These are phyloP conservation scores for Cyberlindnera veronae DNA, from an alignment of 805 yeast species.

Conservation along the genomic window DNA sequence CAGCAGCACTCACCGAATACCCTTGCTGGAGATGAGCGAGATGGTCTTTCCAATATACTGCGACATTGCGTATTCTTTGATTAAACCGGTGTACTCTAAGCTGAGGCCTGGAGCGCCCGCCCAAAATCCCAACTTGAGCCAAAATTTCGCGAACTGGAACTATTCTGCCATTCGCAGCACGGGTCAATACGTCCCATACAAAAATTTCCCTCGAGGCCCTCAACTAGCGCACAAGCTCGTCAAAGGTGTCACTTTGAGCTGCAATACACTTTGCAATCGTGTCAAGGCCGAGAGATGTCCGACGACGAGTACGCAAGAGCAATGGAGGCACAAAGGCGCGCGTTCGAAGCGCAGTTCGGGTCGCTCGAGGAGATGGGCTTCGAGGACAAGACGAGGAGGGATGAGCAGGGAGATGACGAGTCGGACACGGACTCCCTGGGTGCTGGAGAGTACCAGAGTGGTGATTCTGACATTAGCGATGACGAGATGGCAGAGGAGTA, in stretches of 20 bases:
- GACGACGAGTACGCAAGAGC: constrained; percentile 15
- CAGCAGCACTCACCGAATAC: constrained; percentile 45
- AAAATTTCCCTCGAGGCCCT: not conserved
- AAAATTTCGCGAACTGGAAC: not conserved
- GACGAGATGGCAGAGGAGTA: constrained; percentile 25
- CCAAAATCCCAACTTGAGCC: not conserved
- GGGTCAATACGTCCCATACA: not conserved
- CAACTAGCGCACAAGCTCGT: not conserved
- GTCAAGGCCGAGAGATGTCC: not conserved
- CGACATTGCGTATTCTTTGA: constrained; percentile 53
- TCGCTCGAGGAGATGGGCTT: constrained; percentile 51
- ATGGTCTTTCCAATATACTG: constrained; percentile 90
- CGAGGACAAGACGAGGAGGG: constrained; percentile 39
- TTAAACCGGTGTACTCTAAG: not conserved
- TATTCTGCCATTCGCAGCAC: not conserved
- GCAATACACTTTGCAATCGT: not conserved
- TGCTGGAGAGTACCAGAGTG: constrained; percentile 18
- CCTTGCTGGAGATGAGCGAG: constrained; percentile 72
- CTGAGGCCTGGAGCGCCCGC: not conserved
- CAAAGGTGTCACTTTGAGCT: not conserved
- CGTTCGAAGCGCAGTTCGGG: constrained; percentile 66
- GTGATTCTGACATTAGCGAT: constrained; percentile 18
- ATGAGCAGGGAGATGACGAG: constrained; percentile 13
- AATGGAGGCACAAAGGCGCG: constrained; percentile 51
- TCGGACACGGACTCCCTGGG: not conserved